Conservation (phyloP, 345 rosid species). For the Melastoma malabathricum region DNA sequence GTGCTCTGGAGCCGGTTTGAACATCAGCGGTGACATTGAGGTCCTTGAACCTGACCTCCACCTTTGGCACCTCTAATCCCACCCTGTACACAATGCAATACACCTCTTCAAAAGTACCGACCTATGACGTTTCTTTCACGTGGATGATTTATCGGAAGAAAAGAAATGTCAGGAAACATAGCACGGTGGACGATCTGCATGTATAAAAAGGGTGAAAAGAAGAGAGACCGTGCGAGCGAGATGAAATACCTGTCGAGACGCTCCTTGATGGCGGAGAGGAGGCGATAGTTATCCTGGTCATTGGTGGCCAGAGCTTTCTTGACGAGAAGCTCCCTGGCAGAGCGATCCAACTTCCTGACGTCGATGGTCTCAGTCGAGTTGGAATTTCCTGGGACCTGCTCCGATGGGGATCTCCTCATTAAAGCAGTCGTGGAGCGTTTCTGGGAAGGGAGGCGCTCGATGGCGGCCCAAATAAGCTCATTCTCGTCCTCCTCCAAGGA, state of each 20-base stretch:
- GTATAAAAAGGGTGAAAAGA: not conserved
- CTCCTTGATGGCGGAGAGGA: conserved; percentile 61
- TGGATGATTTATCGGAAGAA: too few relatives aligned
- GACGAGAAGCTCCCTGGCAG: conserved; percentile 51
- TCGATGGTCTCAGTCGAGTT: conserved; percentile 40
- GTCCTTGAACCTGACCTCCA: conserved; percentile 66
- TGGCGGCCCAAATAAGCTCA: conserved; percentile 67
- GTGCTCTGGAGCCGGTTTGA: conserved; percentile 64
- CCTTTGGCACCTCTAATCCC: conserved; percentile 58
- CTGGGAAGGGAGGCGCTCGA: conserved; percentile 54
- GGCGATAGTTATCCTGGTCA: conserved; percentile 57
- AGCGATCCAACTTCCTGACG: conserved; percentile 48
- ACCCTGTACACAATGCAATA: conserved; percentile 26
- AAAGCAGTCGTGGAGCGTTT: conserved; percentile 33
- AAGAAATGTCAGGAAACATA: too few relatives aligned
- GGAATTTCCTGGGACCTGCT: conserved; percentile 5
- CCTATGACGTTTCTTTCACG: too few relatives aligned
- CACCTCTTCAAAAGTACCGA: not conserved
- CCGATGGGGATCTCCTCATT: conserved; percentile 26
- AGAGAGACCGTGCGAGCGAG: not conserved
- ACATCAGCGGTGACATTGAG: conserved; percentile 46
- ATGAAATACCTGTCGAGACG: conserved; percentile 50
- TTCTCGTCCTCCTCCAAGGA: conserved; percentile 54
- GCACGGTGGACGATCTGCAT: not conserved
- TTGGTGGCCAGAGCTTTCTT: conserved; percentile 73